Base-by-base conservation (phyloP, 257 asterid genomes). In the Gentiana dahurica region DNA sequence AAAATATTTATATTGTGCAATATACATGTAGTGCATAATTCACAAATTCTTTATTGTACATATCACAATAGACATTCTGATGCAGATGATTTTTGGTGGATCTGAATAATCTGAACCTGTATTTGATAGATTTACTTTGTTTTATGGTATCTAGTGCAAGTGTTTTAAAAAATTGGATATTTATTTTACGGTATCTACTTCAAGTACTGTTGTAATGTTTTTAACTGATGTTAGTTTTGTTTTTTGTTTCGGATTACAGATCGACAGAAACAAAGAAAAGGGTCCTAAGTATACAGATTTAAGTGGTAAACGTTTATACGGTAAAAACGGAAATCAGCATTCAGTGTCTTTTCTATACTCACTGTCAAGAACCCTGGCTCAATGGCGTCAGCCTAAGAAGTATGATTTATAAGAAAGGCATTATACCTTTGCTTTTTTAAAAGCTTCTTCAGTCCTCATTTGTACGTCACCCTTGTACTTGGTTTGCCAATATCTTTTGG, bases 261-360 rank as follows among this genome's bases (percentile, higher is more conserved):
- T 92, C 43, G 99, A 92, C 39, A 77, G 99, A 82, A 80, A 82
- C 74, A 85, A 80, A 70, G 95, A 73, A 11, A 79, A 81, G 86
- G 97, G 95, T 63, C 86, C 95, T 1, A 88, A 88, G 68, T 88
- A 68, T 73, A 83, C 99, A 1, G 99, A 92, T 73, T 77, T 92
- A 66, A 95, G 97, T 58, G 97, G 97, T 57, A 92, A 92, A 66
- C 93, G 83, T 75, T 71, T 90, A 75, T 89, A 81, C 54, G 95
- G 99, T 65, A 81, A 71, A 72, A 84, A 77, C 65, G 93, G 91
- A 59, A 62, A 70, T 59, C 76, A 77, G 66, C 76, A 65, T 59
- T 80, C 71, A 47, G 71, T 72, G 54, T 80, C 96, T 33, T 75
- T 85, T 58, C 76, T 88, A 54, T 64, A 60, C 58, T 79, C 93